These are phyloP conservation scores for Zangia roseola DNA, from an alignment of 768 basidiomycete species.

Conservation along the genomic window DNA sequence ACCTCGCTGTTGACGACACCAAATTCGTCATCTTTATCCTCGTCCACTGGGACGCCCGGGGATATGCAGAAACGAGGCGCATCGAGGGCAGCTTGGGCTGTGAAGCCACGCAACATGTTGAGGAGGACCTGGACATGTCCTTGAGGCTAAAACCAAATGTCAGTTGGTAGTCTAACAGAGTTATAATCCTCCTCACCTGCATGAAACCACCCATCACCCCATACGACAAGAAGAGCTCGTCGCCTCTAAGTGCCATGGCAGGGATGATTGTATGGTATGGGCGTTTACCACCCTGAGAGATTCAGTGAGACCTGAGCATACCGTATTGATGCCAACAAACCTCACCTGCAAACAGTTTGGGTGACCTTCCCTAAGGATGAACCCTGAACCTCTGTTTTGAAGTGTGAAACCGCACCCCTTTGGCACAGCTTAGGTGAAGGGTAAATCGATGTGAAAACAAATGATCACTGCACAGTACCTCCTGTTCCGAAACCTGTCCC, in stretches of 20 bases:
- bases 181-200: constrained; percentile 49
- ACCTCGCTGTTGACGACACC: constrained; percentile 77
- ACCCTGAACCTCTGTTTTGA: constrained; percentile 90
- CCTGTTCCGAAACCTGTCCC: constrained; percentile 82
- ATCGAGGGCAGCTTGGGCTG: constrained; percentile 87
- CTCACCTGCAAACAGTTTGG: constrained; percentile 80
- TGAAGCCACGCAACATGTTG: constrained; percentile 86
- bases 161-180: background rate
- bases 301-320: background rate
- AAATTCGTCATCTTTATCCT: constrained; percentile 46
- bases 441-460: constrained; percentile 3
- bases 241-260: constrained; percentile 72
- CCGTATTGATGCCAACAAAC: background rate
- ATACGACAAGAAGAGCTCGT: constrained; percentile 84
- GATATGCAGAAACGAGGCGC: constrained; percentile 97
- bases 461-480: constrained; percentile 40
- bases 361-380: constrained; percentile 76
- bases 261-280: constrained; percentile 95
- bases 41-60: constrained; percentile 66
- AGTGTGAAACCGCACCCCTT: constrained; percentile 95
- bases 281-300: constrained; percentile 72
- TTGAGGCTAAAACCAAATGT: constrained; percentile 61
- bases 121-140: constrained; percentile 94
- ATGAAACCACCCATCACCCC: constrained; percentile 94
- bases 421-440: constrained; percentile 65